Evolutionary conservation across 192 early-diverging fungal species (phyloP).

Genomic region (Podila verticillata): DNA sequence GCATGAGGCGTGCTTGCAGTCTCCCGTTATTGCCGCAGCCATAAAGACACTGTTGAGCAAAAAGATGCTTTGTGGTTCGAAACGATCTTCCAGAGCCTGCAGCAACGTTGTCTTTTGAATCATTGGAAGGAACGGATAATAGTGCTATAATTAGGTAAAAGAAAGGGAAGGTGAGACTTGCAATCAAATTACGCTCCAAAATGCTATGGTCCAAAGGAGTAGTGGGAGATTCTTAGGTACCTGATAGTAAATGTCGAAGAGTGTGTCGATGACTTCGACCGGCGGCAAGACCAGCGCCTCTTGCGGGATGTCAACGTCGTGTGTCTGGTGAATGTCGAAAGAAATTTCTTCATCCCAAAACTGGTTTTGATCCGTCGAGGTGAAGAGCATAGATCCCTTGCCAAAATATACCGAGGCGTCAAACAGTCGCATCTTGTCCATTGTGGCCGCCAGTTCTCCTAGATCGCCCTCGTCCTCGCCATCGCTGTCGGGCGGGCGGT

Average conservation of each 20-base stretch:
- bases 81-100: slow-evolving; percentile 42
- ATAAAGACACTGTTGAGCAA: slow-evolving; percentile 46
- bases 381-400: slow-evolving; percentile 49
- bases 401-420: slow-evolving; percentile 48
- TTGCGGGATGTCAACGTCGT: slow-evolving; percentile 23
- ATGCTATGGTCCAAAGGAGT: not conserved
- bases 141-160: not conserved
- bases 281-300: slow-evolving; percentile 35
- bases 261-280: slow-evolving; percentile 37
- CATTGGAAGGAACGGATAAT: slow-evolving; percentile 41
- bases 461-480: slow-evolving; percentile 33
- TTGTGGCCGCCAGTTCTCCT: slow-evolving; percentile 33
- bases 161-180: not conserved
- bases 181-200: not conserved
- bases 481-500: slow-evolving; percentile 19
- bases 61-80: slow-evolving; percentile 49
- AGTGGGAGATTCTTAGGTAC: not conserved
- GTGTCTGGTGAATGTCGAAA: slow-evolving; percentile 40
- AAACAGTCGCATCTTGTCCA: slow-evolving; percentile 49
- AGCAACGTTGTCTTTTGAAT: slow-evolving; percentile 40
- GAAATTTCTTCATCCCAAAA: slow-evolving; percentile 53
- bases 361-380: slow-evolving; percentile 42
- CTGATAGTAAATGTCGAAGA: slow-evolving; percentile 44
- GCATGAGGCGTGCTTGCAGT: slow-evolving; percentile 34
- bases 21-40: slow-evolving; percentile 39